Percentiles rank a stretch among this genome's conserved stretches.
phyloP scores from a whole-genome alignment of 2,329 filamentous ascomycete genomes.

The Elsinoe necatrix region DNA sequence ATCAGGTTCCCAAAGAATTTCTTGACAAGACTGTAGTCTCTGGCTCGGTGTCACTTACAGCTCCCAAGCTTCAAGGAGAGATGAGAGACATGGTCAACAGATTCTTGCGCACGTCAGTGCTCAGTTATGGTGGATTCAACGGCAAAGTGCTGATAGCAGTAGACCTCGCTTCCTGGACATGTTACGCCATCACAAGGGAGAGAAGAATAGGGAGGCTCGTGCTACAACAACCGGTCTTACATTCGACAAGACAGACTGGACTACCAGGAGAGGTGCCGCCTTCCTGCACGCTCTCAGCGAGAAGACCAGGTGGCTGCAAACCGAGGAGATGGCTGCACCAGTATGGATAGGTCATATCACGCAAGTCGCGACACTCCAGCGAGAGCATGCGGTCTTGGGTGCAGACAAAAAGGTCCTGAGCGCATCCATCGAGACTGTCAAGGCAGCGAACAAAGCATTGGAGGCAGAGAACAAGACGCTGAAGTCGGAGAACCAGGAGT shows the following conservation, averaged over 20 bases:
- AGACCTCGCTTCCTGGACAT: not conserved
- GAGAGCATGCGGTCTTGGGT: no score
- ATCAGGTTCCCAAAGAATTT: not conserved
- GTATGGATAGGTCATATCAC: not conserved
- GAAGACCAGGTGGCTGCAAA: not conserved
- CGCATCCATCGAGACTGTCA: not conserved
- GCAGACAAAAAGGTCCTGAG: no score
- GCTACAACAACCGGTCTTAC: not conserved
- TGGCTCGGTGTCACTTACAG: no score
- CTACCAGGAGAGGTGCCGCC: not conserved
- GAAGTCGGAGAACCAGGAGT: not conserved
- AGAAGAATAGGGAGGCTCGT: not conserved
- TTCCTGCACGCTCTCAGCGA: not conserved
- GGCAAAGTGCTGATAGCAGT: not conserved
- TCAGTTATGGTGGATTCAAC: no score
- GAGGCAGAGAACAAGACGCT: not conserved
- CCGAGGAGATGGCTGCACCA: not conserved
- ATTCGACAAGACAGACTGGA: not conserved
- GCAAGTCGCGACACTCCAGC: not conserved
- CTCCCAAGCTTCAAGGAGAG: no score
- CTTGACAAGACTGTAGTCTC: not conserved
- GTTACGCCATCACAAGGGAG: not conserved
- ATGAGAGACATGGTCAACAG: no score
- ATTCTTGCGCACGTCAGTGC: no score
- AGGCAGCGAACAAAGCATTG: not conserved